Evolutionary conservation across 495 filamentous ascomycete genomes (phyloP), one percentile per base, ranked within the genome.

Genomic region (Aspergillus panamensis): DNA sequence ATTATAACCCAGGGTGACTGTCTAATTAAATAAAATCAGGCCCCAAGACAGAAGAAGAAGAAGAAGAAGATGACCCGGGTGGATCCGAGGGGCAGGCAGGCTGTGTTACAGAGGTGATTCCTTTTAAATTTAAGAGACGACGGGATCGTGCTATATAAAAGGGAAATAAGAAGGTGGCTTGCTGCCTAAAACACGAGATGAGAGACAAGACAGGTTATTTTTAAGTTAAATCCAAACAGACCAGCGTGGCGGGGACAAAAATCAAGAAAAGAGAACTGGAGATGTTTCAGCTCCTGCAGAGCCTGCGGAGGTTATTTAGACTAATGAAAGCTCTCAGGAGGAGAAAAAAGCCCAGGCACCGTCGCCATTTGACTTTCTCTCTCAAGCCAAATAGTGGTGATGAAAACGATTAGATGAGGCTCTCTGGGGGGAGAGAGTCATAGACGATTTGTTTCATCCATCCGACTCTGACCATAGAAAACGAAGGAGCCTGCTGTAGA

Each of bases 131-230:
- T 19, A 16, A 40, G 16, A 12, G 48, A 25, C 42, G 58, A 48
- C 19, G 25, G 25, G 52, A 50, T 37, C 13, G 21, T 29, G 58
- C 47, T 55, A 55, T 51, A 56, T 30, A 43, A 21, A 25, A 25
- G 17, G 55, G 29, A 33, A 20, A 45, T 17, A 21, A 17, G 10
- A n/a, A 10, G 19, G n/a, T 32, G 33, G 35, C 30, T 33, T 58
- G 56, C 21, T 63, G 61, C 61, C 61, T 63, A 59, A 48, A 53
- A 12, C 33, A 35, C n/a, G 13, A 52, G 25, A 29, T 16, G n/a
- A 20, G 19, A 45, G 19, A 48, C n/a, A 13, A 25, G 9, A 20
- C n/a, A 16, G 40, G 1, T n/a, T n/a, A n/a, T 9, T 44, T 43
- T 29, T 2, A 30, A 45, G 17, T 19, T 16, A 17, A 20, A 5